Conservation (phyloP, 306 rosid genomes). For the cucumber (Cucumis sativus) region DNA sequence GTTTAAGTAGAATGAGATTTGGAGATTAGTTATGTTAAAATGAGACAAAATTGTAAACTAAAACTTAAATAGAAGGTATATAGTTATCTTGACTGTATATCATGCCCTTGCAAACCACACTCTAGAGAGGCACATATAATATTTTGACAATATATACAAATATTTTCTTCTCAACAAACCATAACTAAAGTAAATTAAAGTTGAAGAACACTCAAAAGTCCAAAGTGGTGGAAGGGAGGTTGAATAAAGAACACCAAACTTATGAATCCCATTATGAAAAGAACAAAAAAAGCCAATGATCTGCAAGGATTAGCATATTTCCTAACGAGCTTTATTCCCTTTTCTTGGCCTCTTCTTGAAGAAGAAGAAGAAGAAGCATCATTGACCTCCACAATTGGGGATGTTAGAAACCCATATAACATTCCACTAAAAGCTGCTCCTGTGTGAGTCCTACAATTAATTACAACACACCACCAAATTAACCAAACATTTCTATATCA, state of each 20-base stretch:
- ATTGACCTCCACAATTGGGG: slow-evolving; percentile 42
- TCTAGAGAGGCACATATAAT: not conserved
- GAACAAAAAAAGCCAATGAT: slow-evolving; percentile 42
- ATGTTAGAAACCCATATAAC: slow-evolving; percentile 53
- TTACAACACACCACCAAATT: not conserved
- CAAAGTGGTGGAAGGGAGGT: slow-evolving; percentile 46
- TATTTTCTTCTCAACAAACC: too few species aligned
- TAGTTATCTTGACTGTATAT: not conserved
- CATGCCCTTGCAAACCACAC: not conserved
- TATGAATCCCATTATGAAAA: slow-evolving; percentile 39
- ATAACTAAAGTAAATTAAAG: not conserved
- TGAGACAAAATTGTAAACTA: too few species aligned
- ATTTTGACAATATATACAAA: not conserved
- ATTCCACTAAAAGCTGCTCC: slow-evolving; percentile 69
- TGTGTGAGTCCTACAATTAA: slow-evolving; percentile 51
- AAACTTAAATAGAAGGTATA: not conserved
- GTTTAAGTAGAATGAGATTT: too few species aligned
- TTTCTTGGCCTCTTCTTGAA: slow-evolving; percentile 30
- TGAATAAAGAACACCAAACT: slow-evolving; percentile 48
- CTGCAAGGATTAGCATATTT: slow-evolving; percentile 50
- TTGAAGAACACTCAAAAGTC: not conserved
- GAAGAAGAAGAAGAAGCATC: slow-evolving; percentile 36
- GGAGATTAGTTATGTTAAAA: too few species aligned
- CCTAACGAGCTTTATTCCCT: slow-evolving; percentile 53
- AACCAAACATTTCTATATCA: too few species aligned